Percentiles rank a stretch among this genome's conserved stretches.
Evolutionary conservation across 306 rosid species (phyloP).

Genomic region (Trifolium subterraneum): DNA sequence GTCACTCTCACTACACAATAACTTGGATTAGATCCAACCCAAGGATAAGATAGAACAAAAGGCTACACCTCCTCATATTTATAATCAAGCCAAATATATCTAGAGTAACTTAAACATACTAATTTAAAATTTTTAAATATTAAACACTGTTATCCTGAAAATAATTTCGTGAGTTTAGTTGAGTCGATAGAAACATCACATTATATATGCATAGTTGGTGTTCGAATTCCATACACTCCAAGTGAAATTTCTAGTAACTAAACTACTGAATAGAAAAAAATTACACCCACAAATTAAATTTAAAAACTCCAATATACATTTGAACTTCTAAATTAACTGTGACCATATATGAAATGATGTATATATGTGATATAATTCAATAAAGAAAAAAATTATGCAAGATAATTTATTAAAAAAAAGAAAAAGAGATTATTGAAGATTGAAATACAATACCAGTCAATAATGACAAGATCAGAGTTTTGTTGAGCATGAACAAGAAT

Average conservation of each 20-base stretch:
- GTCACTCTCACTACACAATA: neutral
- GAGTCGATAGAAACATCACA: no score
- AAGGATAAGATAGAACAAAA: slow-evolving; percentile 14
- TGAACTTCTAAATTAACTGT: neutral
- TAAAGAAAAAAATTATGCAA: neutral
- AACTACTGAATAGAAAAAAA: no score
- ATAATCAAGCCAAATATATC: neutral
- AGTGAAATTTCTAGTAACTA: no score
- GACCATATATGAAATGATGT: neutral
- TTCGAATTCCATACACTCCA: no score
- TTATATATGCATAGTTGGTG: no score
- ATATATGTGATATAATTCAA: neutral
- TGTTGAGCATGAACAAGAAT: slow-evolving; percentile 62
- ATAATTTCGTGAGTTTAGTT: no score
- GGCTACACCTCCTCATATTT: neutral
- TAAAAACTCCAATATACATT: no score
- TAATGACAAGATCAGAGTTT: slow-evolving; percentile 66
- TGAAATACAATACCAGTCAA: slow-evolving; percentile 71
- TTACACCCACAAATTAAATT: no score
- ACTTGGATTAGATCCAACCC: neutral
- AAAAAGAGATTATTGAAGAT: neutral
- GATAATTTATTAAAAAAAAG: neutral
- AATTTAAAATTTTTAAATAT: no score
- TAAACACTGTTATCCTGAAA: no score
- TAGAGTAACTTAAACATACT: no score